Evolutionary conservation across 352 stramenopile genomes (phyloP).

Genomic region (Pythium aquatile): DNA sequence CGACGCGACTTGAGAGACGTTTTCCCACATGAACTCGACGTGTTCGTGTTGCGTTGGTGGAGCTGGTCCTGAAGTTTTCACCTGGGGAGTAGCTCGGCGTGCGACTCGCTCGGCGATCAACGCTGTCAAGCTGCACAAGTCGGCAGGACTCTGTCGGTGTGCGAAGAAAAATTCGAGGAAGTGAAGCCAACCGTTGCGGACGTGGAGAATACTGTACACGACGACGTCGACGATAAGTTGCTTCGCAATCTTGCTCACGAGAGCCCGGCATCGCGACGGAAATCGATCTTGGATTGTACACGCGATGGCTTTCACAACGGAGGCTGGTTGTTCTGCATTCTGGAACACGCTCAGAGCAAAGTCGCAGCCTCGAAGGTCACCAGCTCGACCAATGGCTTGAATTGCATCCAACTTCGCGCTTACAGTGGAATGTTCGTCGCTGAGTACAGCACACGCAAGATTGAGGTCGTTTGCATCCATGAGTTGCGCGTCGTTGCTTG

Average conservation of each 20-base stretch:
- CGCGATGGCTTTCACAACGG: slow-evolving; percentile 52
- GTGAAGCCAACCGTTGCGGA: slow-evolving; percentile 81
- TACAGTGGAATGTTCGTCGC: slow-evolving; percentile 40
- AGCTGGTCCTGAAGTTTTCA: slow-evolving; percentile 18
- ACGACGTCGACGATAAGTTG: slow-evolving; percentile 67
- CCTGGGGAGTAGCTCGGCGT: slow-evolving; percentile 27
- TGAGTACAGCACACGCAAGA: slow-evolving; percentile 52
- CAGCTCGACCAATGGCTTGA: slow-evolving; percentile 40
- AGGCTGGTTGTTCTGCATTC: slow-evolving; percentile 34
- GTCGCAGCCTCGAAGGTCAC: slow-evolving; percentile 47
- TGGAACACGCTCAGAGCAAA: slow-evolving; percentile 63
- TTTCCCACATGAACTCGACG: slow-evolving; percentile 63
- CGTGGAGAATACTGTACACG: slow-evolving; percentile 66
- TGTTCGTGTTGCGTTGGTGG: slow-evolving; percentile 15
- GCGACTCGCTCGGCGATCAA: slow-evolving; percentile 46
- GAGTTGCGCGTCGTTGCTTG: neutral
- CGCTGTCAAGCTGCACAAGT: slow-evolving; percentile 42
- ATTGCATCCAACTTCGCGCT: slow-evolving; percentile 58
- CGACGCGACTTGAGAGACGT: slow-evolving; percentile 71
- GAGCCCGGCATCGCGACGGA: slow-evolving; percentile 37
- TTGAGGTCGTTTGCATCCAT: slow-evolving; percentile 43
- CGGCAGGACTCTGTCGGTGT: slow-evolving; percentile 37
- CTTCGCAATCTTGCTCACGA: slow-evolving; percentile 52
- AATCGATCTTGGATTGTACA: slow-evolving; percentile 48
- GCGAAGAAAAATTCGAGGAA: slow-evolving; percentile 80